Evolutionary conservation across 2,329 filamentous ascomycete genomes (phyloP), one percentile per base, ranked within the genome.

Genomic region (Curvularia eragrostidis): DNA sequence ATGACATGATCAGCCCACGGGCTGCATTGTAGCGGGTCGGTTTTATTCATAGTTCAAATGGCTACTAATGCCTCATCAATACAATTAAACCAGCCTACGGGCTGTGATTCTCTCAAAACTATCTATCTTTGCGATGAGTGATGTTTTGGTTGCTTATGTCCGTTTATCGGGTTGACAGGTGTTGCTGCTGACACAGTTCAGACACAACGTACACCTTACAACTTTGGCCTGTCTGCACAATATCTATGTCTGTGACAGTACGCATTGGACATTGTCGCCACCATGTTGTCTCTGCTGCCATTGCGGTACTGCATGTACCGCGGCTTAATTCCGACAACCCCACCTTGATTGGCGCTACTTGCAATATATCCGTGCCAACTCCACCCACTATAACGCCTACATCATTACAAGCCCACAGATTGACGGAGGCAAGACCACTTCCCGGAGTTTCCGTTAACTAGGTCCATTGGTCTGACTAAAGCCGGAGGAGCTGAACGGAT

Each of bases 51-150:
- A 74, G 65, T 71, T 69, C 32, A 64, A 50, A 58, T 26, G 63
- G 63, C 65, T 54, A 47, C 51, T 44, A 62, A 62, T 50, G 44
- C 66, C 56, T 59, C 44, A 70, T 54, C 62, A 74, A 73, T 73
- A 64, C 64, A 70, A 70, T 47, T 7, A 60, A 66, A 63, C 67
- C 68, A 66, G 68, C 70, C 69, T 66, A 67, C 68, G 67, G 71
- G 72, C 62, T 62, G 67, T 70, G 67, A 70, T 54, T 60, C 59
- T 15, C 56, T 68, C 64, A 62, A 42, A 60, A 36, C 3, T 46
- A 21, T 5, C 32, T 32, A 28, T 21, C 21, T 12, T 12, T 39
- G 28, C 48, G 57, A 41, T 4, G 49, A 39, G 10, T 56, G 19
- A 43, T 54, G 41, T 15, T 53, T 41, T 21, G 1, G 1, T 47